Base-by-base conservation (phyloP, 495 filamentous ascomycete species). In the Parathielavia appendiculata region DNA sequence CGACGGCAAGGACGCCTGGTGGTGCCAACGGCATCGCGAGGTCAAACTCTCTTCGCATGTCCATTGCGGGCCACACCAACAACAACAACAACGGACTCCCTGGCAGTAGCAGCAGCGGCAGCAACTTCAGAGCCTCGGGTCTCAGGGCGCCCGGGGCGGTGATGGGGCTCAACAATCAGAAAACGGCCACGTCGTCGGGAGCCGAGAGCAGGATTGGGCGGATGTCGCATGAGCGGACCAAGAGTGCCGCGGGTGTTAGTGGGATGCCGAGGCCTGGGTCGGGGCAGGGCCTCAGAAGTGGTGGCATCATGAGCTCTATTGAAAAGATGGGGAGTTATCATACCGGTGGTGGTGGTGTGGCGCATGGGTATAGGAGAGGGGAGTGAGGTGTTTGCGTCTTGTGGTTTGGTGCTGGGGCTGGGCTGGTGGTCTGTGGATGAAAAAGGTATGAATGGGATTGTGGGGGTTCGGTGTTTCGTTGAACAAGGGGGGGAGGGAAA, bases 271-370 rank as follows among this genome's bases (percentile, higher is more conserved):
- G 77, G 58, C 75, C 75, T 17, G 70, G 71, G 50, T 73, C 73
- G 52, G 75, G 72, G 30, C 45, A 62, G 60, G 68, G 68, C 30
- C 50, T 79, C 76, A 52, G 54, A 53, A 79, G 54, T 8, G 26
- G 53, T 11, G 83, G 84, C 40, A 85, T 88, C 58, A 86, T 88
- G 86, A 81, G 79, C 46, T 85, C 83, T 7, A 86, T 88, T 71
- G 86, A 87, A 73, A 79, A 82, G 69, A 87, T 87, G 85, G 84
- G 84, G 14, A 74, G 69, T 54, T 75, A 79, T 58, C 32, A 51
- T 65, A 73, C 20, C 48, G 69, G 43, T 59, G 69, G 35, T 13
- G 53, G 47, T 51, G 53, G 46, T 32, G 50, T 54, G 16, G 62
- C 50, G 26, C 58, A 64, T 53, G 54, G 61, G 51, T 17, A n/a